Percentiles rank a stretch among this genome's conserved stretches.
phyloP scores from a whole-genome alignment of 352 stramenopile genomes.

The Globisporangium uncinulatum region DNA sequence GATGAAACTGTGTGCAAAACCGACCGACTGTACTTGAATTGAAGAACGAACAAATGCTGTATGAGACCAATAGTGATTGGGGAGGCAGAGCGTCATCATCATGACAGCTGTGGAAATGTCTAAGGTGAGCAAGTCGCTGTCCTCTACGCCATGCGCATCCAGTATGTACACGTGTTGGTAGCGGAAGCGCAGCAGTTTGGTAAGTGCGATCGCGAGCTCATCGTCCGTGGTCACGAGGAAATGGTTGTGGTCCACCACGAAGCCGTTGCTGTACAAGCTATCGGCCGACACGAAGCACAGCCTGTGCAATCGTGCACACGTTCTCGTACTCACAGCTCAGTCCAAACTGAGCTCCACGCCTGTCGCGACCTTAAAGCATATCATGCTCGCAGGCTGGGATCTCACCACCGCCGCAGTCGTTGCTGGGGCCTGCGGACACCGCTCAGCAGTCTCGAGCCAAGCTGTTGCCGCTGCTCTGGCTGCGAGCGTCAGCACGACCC shows the following conservation, averaged over 20 bases:
- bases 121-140: neutral
- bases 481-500: neutral
- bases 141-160: slow-evolving; percentile 7
- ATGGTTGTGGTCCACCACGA: neutral
- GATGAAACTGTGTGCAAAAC: too few species aligned
- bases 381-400: neutral
- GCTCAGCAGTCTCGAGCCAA: neutral
- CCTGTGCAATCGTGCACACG: slow-evolving; percentile 3
- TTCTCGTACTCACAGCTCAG: slow-evolving; percentile 7
- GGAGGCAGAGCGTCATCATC: too few species aligned
- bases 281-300: slow-evolving; percentile 4
- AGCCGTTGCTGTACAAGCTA: slow-evolving; percentile 10
- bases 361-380: slow-evolving; percentile 1
- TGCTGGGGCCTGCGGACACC: neutral
- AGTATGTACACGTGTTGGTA: slow-evolving; percentile 2
- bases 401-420: neutral
- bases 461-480: neutral
- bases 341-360: slow-evolving; percentile 3
- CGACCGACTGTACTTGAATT: too few species aligned
- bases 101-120: too few species aligned
- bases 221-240: slow-evolving; percentile 10
- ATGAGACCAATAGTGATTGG: too few species aligned
- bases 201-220: slow-evolving; percentile 7
- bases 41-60: too few species aligned
- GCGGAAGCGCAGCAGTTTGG: slow-evolving; percentile 8